These are phyloP conservation scores for Kingdonia uniflora DNA, from an alignment of 164 flowering plant genomes.

Conservation along the genomic window DNA sequence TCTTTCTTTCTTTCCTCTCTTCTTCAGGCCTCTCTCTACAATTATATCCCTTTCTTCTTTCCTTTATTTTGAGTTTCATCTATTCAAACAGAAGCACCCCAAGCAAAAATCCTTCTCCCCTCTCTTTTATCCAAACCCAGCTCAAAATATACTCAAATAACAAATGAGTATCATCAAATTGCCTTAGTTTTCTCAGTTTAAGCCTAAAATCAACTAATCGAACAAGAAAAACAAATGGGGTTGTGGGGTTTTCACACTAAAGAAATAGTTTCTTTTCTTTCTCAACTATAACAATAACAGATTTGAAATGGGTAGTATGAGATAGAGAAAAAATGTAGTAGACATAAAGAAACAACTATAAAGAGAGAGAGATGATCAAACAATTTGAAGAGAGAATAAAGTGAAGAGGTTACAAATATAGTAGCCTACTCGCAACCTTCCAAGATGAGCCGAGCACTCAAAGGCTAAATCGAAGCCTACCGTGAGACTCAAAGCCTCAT, in stretches of 20 bases:
- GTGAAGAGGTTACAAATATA: too few relatives aligned
- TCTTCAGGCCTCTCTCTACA: too few relatives aligned
- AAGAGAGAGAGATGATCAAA: conserved; percentile 13
- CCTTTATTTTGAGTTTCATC: too few relatives aligned
- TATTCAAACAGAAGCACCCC: too few relatives aligned
- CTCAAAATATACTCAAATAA: background rate
- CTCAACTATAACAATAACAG: conserved; percentile 7
- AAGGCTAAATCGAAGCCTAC: too few relatives aligned
- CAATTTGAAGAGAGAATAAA: conserved; percentile 90
- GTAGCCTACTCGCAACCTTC: too few relatives aligned
- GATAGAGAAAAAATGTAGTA: conserved; percentile 30
- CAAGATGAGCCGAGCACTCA: too few relatives aligned
- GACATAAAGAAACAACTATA: conserved; percentile 6
- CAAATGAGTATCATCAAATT: conserved; percentile 4
- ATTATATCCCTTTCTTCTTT: too few relatives aligned
- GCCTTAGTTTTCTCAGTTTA: conserved; percentile 10
- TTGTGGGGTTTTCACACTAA: conserved; percentile 2
- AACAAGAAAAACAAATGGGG: too few relatives aligned
- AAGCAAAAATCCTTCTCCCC: too few relatives aligned
- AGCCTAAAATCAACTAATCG: conserved; percentile 12
- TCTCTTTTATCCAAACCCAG: background rate
- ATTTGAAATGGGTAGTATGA: conserved; percentile 12
- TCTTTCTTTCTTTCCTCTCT: too few relatives aligned
- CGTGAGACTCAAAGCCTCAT: too few relatives aligned
- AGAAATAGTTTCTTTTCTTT: background rate